Percentiles rank a stretch among this genome's conserved stretches.
Evolutionary conservation across 495 filamentous ascomycete genomes (phyloP).

Genomic region (Neurospora sp.): DNA sequence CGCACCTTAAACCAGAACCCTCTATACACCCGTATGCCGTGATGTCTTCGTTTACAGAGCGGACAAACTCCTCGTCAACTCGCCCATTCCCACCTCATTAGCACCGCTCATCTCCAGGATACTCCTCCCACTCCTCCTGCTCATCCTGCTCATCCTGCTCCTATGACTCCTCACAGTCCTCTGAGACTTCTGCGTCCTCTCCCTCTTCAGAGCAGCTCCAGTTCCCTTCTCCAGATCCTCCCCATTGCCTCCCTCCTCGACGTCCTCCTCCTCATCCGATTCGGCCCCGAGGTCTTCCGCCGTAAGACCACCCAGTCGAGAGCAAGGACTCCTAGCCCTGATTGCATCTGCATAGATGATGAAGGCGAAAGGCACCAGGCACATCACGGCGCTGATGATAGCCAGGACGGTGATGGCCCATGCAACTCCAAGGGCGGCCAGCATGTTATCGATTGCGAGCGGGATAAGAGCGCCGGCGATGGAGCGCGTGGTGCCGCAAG

Average conservation of each 20-base stretch:
- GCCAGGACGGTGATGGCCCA: slow-evolving; percentile 20
- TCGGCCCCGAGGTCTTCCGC: slow-evolving; percentile 2
- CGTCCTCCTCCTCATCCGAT: background rate
- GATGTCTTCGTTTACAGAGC: too few relatives aligned
- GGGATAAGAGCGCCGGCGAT: slow-evolving; percentile 50
- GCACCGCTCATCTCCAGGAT: background rate
- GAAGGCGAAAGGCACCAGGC: slow-evolving; percentile 19
- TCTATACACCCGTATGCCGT: too few relatives aligned
- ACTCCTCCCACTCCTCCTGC: background rate
- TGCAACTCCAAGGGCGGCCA: slow-evolving; percentile 12
- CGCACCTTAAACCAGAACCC: background rate
- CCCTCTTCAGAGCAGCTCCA: background rate
- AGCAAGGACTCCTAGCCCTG: slow-evolving; percentile 6
- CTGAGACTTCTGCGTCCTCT: background rate
- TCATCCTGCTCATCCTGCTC: background rate
- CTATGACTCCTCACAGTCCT: background rate
- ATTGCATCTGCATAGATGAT: slow-evolving; percentile 18
- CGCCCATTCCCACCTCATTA: background rate
- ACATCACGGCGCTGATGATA: slow-evolving; percentile 12
- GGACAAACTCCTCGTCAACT: slow-evolving; percentile 6
- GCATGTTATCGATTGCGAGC: slow-evolving; percentile 17
- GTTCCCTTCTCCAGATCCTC: background rate
- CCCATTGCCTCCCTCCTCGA: background rate
- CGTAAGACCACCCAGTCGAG: slow-evolving; percentile 5
- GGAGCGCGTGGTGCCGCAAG: slow-evolving; percentile 43